Percentiles rank a stretch among this genome's conserved stretches.
phyloP scores from a whole-genome alignment of 176 grass and related monocot species.

The Areca catechu region DNA sequence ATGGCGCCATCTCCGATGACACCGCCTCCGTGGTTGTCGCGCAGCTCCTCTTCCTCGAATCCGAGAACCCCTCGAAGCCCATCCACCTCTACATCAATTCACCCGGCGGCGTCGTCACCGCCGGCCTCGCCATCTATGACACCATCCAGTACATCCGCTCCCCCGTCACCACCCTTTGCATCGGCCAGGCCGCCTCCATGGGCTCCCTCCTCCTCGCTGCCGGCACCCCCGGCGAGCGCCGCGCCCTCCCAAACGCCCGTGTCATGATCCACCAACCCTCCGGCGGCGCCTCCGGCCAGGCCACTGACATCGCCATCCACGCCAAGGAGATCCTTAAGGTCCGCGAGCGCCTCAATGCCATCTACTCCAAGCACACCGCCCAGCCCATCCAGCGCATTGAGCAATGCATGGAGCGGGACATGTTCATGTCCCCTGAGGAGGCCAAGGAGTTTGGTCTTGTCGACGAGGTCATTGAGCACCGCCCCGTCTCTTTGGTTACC shows the following conservation, averaged over 20 bases:
- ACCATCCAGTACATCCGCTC: constrained; percentile 4
- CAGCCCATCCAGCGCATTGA: constrained; percentile 57
- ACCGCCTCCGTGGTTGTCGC: neutral
- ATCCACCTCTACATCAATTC: constrained; percentile 2
- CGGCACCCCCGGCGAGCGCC: neutral
- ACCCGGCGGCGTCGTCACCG: neutral
- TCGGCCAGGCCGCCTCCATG: constrained; percentile 1
- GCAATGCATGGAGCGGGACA: constrained; percentile 68
- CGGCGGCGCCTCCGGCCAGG: constrained; percentile 58
- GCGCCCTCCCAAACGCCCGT: neutral
- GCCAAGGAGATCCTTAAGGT: constrained; percentile 89
- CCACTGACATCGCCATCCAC: constrained; percentile 77
- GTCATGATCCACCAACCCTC: constrained; percentile 5
- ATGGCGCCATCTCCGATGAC: neutral
- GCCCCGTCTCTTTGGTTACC: constrained; percentile 44
- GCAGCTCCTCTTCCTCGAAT: constrained; percentile 6
- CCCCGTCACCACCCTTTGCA: constrained; percentile 1
- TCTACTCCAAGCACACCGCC: constrained; percentile 70
- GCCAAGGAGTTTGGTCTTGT: constrained; percentile 75
- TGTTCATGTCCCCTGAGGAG: constrained; percentile 88
- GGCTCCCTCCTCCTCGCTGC: neutral
- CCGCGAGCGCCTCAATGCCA: constrained; percentile 75
- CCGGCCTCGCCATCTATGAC: constrained; percentile 4
- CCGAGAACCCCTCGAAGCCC: constrained; percentile 1
- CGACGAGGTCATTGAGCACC: constrained; percentile 79